Percentiles rank a stretch among this genome's conserved stretches.
These are phyloP conservation scores for Blastomyces gilchristii DNA, from an alignment of 2,329 filamentous ascomycete species.

Conservation along the genomic window DNA sequence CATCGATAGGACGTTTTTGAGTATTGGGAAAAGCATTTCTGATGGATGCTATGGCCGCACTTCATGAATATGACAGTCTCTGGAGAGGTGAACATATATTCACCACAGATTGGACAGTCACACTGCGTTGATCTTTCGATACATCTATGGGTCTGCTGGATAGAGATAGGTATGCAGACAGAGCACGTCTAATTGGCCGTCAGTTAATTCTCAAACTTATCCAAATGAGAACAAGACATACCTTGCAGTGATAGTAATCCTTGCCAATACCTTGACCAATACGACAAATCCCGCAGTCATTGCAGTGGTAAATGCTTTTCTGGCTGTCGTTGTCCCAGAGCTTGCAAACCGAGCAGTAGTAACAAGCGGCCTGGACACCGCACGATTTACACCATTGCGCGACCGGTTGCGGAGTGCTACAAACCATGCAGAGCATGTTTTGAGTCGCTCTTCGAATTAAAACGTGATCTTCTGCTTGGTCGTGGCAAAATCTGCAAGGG, in stretches of 20 bases:
- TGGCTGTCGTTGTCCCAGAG: conserved; percentile 89
- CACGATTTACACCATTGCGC: conserved; percentile 69
- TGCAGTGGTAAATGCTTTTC: conserved; percentile 92
- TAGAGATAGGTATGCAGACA: conserved; percentile 84
- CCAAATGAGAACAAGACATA: conserved; percentile 31
- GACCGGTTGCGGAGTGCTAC: conserved; percentile 71
- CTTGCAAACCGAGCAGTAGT: conserved; percentile 92
- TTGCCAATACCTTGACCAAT: conserved; percentile 80
- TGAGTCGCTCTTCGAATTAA: conserved; percentile 74
- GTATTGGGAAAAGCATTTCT: conserved; percentile 76
- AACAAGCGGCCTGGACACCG: conserved; percentile 66
- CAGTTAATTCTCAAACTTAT: conserved; percentile 17
- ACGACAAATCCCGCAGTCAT: conserved; percentile 90
- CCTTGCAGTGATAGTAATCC: conserved; percentile 97
- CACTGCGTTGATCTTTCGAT: conserved; percentile 91
- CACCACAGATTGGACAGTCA: conserved; percentile 91
- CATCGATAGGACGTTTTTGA: conserved; percentile 90
- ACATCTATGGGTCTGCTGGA: conserved; percentile 77
- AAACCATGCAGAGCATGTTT: conserved; percentile 97
- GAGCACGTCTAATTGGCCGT: conserved; percentile 60
- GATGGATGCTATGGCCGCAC: conserved; percentile 93
- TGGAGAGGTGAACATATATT: conserved; percentile 90
- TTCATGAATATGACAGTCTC: conserved; percentile 85
- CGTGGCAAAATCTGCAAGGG: conserved; percentile 89
- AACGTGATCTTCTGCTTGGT: conserved; percentile 66